phyloP scores from a whole-genome alignment of 345 rosid genomes.

The Sisymbrium irio region DNA sequence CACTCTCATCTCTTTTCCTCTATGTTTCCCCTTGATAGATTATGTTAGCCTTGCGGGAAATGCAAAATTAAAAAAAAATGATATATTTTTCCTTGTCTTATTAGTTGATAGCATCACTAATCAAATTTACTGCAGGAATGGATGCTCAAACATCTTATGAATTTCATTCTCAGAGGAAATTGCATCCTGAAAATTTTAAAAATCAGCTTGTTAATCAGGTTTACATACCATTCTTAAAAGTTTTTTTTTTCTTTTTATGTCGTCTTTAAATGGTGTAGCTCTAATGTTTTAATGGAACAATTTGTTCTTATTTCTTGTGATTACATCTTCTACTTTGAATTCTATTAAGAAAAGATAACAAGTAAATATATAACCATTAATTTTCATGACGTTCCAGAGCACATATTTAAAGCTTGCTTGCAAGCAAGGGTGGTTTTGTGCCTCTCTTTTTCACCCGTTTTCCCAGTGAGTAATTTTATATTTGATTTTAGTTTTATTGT shows the following conservation, averaged over 20 bases:
- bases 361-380: no score
- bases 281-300: not conserved
- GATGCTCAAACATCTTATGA: constrained; percentile 91
- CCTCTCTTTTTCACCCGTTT: constrained; percentile 65
- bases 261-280: not conserved
- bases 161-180: constrained; percentile 66
- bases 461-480: constrained; percentile 46
- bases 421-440: constrained; percentile 88
- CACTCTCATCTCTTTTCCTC: not conserved
- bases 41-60: not conserved
- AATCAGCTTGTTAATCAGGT: constrained; percentile 87
- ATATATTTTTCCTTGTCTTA: not conserved
- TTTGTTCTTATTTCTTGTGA: not conserved
- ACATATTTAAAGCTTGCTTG: constrained; percentile 81
- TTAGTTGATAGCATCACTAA: not conserved
- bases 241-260: not conserved
- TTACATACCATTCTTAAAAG: constrained; percentile 13
- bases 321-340: no score
- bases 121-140: constrained; percentile 55
- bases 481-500: not conserved
- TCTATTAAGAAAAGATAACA: no score
- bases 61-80: not conserved
- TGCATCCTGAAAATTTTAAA: constrained; percentile 73
- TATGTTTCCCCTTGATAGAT: not conserved
- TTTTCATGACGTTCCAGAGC: constrained; percentile 36